Evolutionary conservation across 768 basidiomycete species (phyloP).

Genomic region (Mycena venus): DNA sequence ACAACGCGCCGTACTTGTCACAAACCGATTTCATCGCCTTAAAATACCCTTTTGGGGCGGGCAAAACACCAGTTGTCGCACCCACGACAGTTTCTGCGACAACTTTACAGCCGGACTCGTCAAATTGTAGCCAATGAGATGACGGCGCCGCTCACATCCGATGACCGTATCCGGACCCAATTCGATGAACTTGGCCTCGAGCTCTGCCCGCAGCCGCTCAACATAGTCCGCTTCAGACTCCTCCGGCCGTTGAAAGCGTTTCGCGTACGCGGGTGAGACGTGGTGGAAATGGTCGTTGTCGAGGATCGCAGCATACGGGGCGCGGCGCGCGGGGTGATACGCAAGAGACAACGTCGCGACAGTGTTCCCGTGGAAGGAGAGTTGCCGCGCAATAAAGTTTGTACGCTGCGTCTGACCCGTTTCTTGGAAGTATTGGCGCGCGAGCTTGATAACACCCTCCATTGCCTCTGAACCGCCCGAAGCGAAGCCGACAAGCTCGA

Average conservation of each 20-base stretch:
- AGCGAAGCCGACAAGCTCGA: conserved; percentile 77
- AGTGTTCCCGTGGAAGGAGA: conserved; percentile 92
- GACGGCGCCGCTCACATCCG: conserved; percentile 69
- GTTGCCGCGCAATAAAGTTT: conserved; percentile 83
- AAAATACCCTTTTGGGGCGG: conserved; percentile 89
- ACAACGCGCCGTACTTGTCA: conserved; percentile 80
- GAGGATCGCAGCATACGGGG: conserved; percentile 76
- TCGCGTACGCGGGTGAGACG: conserved; percentile 89
- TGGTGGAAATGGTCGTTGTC: conserved; percentile 81
- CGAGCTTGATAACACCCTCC: conserved; percentile 88
- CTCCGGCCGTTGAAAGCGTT: conserved; percentile 75
- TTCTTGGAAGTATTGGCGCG: conserved; percentile 83
- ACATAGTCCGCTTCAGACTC: conserved; percentile 89
- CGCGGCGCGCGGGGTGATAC: conserved; percentile 75
- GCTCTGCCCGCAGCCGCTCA: conserved; percentile 79
- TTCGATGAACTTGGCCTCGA: conserved; percentile 88
- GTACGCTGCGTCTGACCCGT: conserved; percentile 76
- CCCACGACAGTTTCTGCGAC: conserved; percentile 91
- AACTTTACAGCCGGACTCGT: conserved; percentile 59
- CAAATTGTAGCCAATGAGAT: background rate
- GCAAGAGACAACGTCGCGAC: conserved; percentile 77
- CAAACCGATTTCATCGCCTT: conserved; percentile 88
- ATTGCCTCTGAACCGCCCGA: conserved; percentile 92
- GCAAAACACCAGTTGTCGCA: conserved; percentile 82
- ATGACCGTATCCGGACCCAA: conserved; percentile 87